phyloP scores from a whole-genome alignment of 305 asterid species.

The Solanum hybrid region DNA sequence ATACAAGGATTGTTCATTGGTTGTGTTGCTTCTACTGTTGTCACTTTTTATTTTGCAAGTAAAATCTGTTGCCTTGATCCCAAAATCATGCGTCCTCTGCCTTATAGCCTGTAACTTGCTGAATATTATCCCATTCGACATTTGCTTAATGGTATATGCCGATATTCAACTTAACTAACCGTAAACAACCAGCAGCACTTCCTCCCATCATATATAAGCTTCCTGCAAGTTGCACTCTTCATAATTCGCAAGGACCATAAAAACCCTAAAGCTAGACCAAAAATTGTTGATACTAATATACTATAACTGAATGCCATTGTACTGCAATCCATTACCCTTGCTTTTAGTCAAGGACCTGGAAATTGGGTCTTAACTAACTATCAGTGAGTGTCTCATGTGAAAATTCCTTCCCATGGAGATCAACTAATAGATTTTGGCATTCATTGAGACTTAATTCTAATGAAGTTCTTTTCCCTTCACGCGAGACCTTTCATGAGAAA shows the following conservation, averaged over 20 bases:
- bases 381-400: background rate
- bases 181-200: background rate
- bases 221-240: background rate
- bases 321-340: background rate
- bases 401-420: background rate
- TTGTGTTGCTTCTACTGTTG: background rate
- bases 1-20: background rate
- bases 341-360: background rate
- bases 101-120: background rate
- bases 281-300: background rate
- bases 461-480: background rate
- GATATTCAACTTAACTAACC: background rate
- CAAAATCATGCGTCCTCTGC: background rate
- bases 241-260: background rate
- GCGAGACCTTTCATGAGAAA: background rate
- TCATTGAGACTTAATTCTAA: background rate
- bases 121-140: background rate
- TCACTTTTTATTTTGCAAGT: background rate
- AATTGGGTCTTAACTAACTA: background rate
- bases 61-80: background rate
- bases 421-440: background rate
- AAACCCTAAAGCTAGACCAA: background rate
- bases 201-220: background rate
- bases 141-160: background rate
- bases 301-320: background rate